Evolutionary conservation across 257 asterid species (phyloP), one percentile per base, ranked within the genome.

Genomic region (Avicennia marina): DNA sequence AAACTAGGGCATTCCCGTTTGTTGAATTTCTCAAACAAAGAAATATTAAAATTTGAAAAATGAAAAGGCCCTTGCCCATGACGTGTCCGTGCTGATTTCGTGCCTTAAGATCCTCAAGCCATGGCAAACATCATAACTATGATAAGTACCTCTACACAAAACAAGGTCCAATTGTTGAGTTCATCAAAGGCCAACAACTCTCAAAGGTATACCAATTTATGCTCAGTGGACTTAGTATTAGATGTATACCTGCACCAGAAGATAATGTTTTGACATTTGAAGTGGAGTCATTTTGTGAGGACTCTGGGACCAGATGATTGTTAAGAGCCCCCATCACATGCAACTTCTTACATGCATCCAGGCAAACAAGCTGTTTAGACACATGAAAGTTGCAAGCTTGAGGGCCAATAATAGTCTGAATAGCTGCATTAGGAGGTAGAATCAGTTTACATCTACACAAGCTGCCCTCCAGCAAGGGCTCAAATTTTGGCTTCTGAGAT

Each of bases 301-400:
- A 49, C 46, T 70, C 69, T 64, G 96, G 89, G 63, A 74, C 75
- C 31, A 87, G 85, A 55, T 72, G 82, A 55, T 84, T 83, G 48
- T 66, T 64, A 31, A 90, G 87, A 46, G 89, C 86, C 31, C 94
- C 89, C 67, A 77, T 49, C 70, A 45, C 58, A 60, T 86, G 98
- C 81, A 90, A 73, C 72, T 77, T 82, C 82, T 81, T 80, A 63
- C 95, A 86, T n/a, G 98, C 98, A 60, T 87, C 89, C 77, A 90
- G 77, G 80, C 96, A 84, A 45, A 70, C 94, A 12, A 82, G 88
- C 72, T 90, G 85, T 68, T 81, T 87, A 3, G 98, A 73, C 16
- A 58, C 20, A 57, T 71, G 78, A 31, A 56, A 34, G 56, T 38
- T 82, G 57, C 69, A 22, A 45, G 83, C 77, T 60, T 68, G 74